Evolutionary conservation across 495 filamentous ascomycete species (phyloP).

Genomic region (Poronia punctata): DNA sequence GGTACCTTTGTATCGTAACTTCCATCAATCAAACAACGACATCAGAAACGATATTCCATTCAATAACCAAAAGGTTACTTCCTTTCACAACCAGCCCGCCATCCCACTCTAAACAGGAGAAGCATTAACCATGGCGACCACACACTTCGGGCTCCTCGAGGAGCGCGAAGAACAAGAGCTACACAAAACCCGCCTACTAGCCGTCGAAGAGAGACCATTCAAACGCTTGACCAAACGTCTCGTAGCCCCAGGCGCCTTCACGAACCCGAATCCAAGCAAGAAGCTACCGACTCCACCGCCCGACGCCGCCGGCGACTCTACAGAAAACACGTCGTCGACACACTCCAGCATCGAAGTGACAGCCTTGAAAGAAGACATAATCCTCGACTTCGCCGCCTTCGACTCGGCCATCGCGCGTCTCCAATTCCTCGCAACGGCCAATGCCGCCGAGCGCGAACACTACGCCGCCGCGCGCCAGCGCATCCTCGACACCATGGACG

Average conservation of each 20-base stretch:
- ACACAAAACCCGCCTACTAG: conserved; percentile 83
- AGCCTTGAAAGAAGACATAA: conserved; percentile 71
- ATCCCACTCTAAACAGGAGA: not conserved
- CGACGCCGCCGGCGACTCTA: conserved; percentile 39
- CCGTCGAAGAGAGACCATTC: conserved; percentile 89
- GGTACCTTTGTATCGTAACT: no score
- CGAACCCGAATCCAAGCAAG: conserved; percentile 39
- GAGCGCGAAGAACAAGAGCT: conserved; percentile 66
- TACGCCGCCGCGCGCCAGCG: conserved; percentile 74
- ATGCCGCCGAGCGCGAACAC: conserved; percentile 74
- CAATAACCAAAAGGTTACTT: not conserved
- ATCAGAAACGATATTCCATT: no score
- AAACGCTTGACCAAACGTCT: conserved; percentile 81
- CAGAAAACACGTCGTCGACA: conserved; percentile 14
- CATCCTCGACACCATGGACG: conserved; percentile 67
- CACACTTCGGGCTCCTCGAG: conserved; percentile 35
- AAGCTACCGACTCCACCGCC: conserved; percentile 64
- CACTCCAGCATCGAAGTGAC: conserved; percentile 39
- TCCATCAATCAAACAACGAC: no score
- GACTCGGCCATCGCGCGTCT: conserved; percentile 73
- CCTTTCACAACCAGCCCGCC: not conserved
- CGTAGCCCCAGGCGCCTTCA: conserved; percentile 54
- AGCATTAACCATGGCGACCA: conserved; percentile 15
- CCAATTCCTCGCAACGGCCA: conserved; percentile 78
- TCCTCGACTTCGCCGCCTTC: conserved; percentile 85